Base-by-base conservation (phyloP, 106 monocot species). In the Allium fistulosum region DNA sequence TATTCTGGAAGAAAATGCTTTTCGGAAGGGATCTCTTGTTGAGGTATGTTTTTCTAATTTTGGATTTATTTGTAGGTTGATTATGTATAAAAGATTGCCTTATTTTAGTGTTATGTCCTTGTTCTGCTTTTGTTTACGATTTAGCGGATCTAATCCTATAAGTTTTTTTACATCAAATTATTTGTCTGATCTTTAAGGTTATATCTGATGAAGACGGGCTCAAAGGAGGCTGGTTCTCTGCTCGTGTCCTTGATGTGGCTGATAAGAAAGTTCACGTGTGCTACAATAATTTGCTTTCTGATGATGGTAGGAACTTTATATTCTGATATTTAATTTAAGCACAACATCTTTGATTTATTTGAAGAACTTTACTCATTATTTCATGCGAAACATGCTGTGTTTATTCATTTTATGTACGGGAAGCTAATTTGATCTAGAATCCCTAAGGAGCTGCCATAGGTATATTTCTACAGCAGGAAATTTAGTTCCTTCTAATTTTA, bases 151-250 rank as follows among this genome's bases (percentile, higher is more conserved):
- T 27, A 48, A 47, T 10, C 52, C 52, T 53, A 9, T 10, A 10
- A 13, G 13, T 53, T 13, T 53, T 53, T 53, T 53, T 0, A 53
- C 0, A 8, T 64, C 64, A 48, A 51, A 66, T 66, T 22, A 18
- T 17, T 49, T 52, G 26, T 22, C 18, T 26, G 47, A 26, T 51
- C 22, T 26, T 64, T 59, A 68, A 97, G 97, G 89, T 92, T 66
- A 55, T 71, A 45, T 62, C 80, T 71, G 74, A 92, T 62, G 68
- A 82, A 47, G 84, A 86, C 64, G 79, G 80, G 48, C 77, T 74
- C 22, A 80, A 74, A 76, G 83, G 80, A 58, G 81, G 76, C 15
- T 99, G 97, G 97, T 92, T 84, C 81, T 82, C 88, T 73, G 92
- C 87, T 26, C 74, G 61, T 9, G 92, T 99, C 74, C 62, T 90